These are phyloP conservation scores for Pseudonitzschia pungens DNA, from an alignment of 108 stramenopile genomes.

Conservation along the genomic window DNA sequence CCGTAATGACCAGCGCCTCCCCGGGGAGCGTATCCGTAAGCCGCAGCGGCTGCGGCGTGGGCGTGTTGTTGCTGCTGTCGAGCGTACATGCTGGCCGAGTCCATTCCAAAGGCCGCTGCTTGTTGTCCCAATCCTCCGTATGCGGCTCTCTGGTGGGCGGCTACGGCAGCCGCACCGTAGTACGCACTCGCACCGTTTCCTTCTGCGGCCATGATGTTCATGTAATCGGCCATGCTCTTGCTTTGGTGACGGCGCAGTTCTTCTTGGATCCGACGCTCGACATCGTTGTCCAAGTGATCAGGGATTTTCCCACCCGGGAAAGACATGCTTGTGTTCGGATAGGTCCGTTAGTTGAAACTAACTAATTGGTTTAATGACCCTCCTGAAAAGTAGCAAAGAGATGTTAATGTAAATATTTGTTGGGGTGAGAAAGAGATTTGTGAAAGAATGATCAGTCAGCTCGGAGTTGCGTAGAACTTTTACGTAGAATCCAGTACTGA, in stretches of 20 bases:
- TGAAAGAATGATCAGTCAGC: neutral
- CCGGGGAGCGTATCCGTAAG: constrained; percentile 13
- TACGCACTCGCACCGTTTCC: constrained; percentile 19
- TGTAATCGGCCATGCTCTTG: constrained; percentile 18
- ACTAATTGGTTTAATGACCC: neutral
- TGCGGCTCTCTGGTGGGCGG: constrained; percentile 23
- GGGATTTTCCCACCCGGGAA: constrained; percentile 16
- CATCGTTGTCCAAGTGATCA: constrained; percentile 13
- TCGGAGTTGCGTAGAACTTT: neutral
- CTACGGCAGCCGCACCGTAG: constrained; percentile 13
- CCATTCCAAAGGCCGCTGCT: constrained; percentile 17
- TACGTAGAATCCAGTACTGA: neutral
- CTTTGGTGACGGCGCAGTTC: constrained; percentile 28
- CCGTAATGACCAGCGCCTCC: constrained; percentile 5
- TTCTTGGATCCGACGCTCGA: constrained; percentile 39
- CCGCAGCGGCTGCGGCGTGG: constrained; percentile 20
- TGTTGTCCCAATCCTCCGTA: constrained; percentile 19
- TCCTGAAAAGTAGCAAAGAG: neutral
- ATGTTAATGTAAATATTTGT: neutral
- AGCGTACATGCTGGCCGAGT: constrained; percentile 21
- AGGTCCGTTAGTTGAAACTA: neutral
- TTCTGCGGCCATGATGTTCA: constrained; percentile 29
- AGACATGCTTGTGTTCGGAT: neutral
- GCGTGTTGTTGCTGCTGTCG: constrained; percentile 32
- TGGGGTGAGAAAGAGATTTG: neutral